These are phyloP conservation scores for Alternaria tenuissima DNA, from an alignment of 2,329 filamentous ascomycete genomes.

Conservation along the genomic window DNA sequence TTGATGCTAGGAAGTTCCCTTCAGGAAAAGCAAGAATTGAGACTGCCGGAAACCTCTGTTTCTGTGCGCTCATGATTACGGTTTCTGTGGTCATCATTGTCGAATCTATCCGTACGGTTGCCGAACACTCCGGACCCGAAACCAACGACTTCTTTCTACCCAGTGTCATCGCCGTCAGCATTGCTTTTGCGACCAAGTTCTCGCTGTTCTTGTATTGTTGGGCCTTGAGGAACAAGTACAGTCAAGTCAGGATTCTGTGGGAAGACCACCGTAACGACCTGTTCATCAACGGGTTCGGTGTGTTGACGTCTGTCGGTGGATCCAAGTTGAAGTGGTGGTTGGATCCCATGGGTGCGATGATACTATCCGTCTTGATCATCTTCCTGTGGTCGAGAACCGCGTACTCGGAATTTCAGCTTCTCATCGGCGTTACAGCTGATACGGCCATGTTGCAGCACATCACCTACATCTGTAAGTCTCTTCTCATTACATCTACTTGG, in stretches of 20 bases:
- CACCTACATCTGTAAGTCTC: conserved; percentile 79
- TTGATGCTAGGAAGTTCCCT: conserved; percentile 86
- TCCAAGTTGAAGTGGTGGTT: conserved; percentile 93
- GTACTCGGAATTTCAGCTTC: conserved; percentile 85
- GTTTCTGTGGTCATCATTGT: conserved; percentile 94
- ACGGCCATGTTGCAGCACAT: conserved; percentile 90
- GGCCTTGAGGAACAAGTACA: conserved; percentile 88
- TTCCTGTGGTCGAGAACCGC: conserved; percentile 84
- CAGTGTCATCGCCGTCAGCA: conserved; percentile 82
- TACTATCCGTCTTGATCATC: conserved; percentile 81
- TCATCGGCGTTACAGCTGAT: conserved; percentile 88
- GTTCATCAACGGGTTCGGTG: conserved; percentile 93
- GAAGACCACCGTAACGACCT: conserved; percentile 97
- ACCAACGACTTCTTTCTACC: conserved; percentile 76
- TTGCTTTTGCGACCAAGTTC: conserved; percentile 88
- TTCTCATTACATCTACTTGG: background rate
- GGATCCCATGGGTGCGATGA: conserved; percentile 88
- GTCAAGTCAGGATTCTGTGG: conserved; percentile 90
- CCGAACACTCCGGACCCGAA: conserved; percentile 54
- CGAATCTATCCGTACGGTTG: conserved; percentile 78
- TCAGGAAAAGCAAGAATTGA: conserved; percentile 94
- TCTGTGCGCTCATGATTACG: conserved; percentile 94
- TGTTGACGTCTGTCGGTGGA: conserved; percentile 90
- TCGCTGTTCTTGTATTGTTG: conserved; percentile 89
- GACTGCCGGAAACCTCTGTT: conserved; percentile 93